A percentile compares a stretch with the other conserved stretches of the same genome.
These are phyloP conservation scores for Leccinum variicolor DNA, from an alignment of 768 basidiomycete species.

Conservation along the genomic window DNA sequence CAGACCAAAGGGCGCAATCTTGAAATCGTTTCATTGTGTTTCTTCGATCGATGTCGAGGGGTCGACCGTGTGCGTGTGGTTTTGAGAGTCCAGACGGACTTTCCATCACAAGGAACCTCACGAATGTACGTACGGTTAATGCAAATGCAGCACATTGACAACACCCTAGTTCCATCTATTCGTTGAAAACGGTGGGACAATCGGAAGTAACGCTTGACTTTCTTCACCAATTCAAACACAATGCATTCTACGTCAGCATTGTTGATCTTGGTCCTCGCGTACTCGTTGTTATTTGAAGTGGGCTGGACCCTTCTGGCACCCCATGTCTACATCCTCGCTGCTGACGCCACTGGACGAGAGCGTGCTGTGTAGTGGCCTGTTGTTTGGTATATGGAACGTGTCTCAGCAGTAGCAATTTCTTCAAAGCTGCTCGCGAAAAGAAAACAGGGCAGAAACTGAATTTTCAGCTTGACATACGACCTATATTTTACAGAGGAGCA, in stretches of 20 bases:
- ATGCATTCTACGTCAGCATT: neutral
- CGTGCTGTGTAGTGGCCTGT: constrained; percentile 23
- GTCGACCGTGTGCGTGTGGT: constrained; percentile 15
- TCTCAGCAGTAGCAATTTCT: constrained; percentile 42
- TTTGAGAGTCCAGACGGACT: neutral
- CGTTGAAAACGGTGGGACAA: neutral
- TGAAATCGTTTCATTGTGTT: constrained; percentile 6
- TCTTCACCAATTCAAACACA: constrained; percentile 9
- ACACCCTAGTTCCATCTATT: constrained; percentile 7
- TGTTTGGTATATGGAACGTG: constrained; percentile 67
- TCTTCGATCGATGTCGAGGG: constrained; percentile 12
- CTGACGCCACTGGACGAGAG: no score
- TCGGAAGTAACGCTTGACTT: constrained; percentile 7
- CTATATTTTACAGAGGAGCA: neutral
- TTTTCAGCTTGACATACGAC: neutral
- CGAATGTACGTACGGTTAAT: constrained; percentile 1
- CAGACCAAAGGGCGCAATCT: neutral
- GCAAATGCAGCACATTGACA: neutral
- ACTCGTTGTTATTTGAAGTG: constrained; percentile 1
- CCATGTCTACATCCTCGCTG: no score
- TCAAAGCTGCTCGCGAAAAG: neutral
- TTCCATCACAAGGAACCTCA: neutral
- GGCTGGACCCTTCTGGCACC: no score
- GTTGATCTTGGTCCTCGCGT: constrained; percentile 18
- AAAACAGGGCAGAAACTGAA: neutral